Evolutionary conservation across 176 grass and related monocot genomes (phyloP).

Genomic region (Bromus sterilis): DNA sequence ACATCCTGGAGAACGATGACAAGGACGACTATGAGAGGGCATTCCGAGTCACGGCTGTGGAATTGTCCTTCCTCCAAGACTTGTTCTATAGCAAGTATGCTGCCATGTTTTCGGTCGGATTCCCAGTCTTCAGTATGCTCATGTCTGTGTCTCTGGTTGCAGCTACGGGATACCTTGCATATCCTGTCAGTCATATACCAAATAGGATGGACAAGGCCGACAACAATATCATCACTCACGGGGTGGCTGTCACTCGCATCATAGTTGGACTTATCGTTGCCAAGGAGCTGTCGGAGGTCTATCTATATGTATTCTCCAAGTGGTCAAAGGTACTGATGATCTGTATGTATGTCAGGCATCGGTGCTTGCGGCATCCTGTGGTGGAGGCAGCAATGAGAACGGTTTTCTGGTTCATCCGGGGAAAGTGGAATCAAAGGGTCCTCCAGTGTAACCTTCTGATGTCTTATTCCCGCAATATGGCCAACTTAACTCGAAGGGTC

Average conservation of each 20-base stretch:
- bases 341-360: neutral
- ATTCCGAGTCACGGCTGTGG: neutral
- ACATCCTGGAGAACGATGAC: neutral
- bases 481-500: neutral
- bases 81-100: constrained; percentile 5
- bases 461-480: rapidly evolving
- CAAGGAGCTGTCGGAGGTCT: neutral
- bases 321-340: neutral
- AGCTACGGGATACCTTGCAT: neutral
- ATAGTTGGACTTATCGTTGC: neutral
- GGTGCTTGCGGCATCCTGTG: rapidly evolving
- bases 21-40: neutral
- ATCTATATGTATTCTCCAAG: neutral
- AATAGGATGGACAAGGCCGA: neutral
- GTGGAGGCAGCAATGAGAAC: neutral
- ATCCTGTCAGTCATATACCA: neutral
- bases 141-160: neutral
- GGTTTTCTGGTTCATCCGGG: neutral
- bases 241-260: neutral
- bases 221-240: neutral
- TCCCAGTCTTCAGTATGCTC: rapidly evolving
- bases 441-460: neutral
- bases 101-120: neutral
- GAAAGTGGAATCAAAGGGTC: neutral
- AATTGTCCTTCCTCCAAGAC: constrained; percentile 27